These are phyloP conservation scores for Globisporangium heterothallicum DNA, from an alignment of 352 stramenopile genomes.

Conservation along the genomic window DNA sequence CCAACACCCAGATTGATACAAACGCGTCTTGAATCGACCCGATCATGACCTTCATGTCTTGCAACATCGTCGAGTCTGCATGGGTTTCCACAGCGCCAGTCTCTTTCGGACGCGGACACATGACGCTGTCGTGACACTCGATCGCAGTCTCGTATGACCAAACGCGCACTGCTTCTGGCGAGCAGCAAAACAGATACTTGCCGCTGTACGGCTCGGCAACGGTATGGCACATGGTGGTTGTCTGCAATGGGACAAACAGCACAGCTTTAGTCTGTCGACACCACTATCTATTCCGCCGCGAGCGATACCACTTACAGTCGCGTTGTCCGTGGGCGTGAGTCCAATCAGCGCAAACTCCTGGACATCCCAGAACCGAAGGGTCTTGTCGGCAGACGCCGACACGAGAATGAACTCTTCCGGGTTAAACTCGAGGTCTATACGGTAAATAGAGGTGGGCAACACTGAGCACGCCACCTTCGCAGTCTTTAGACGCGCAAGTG, in stretches of 20 bases:
- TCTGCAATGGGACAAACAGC: constrained; percentile 25
- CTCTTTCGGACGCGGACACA: constrained; percentile 54
- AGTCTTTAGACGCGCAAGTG: neutral
- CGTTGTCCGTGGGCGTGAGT: constrained; percentile 72
- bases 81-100: constrained; percentile 44
- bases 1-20: constrained; percentile 74
- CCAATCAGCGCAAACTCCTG: constrained; percentile 78
- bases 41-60: constrained; percentile 82
- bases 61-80: constrained; percentile 68
- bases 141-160: constrained; percentile 85
- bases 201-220: constrained; percentile 68
- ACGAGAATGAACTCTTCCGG: constrained; percentile 84
- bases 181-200: constrained; percentile 78
- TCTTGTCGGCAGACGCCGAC: constrained; percentile 69
- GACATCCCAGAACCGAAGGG: constrained; percentile 83
- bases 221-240: constrained; percentile 79
- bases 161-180: constrained; percentile 65
- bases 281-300: no score
- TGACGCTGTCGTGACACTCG: constrained; percentile 75
- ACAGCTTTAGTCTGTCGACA: no score
- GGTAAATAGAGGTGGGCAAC: neutral
- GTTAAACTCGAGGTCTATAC: constrained; percentile 66
- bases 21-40: constrained; percentile 78
- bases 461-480: neutral
- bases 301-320: constrained; percentile 31